Conservation (phyloP, 225 moss, liverwort and hornwort genomes). For the Bryoerythrophyllum caledonicum region DNA sequence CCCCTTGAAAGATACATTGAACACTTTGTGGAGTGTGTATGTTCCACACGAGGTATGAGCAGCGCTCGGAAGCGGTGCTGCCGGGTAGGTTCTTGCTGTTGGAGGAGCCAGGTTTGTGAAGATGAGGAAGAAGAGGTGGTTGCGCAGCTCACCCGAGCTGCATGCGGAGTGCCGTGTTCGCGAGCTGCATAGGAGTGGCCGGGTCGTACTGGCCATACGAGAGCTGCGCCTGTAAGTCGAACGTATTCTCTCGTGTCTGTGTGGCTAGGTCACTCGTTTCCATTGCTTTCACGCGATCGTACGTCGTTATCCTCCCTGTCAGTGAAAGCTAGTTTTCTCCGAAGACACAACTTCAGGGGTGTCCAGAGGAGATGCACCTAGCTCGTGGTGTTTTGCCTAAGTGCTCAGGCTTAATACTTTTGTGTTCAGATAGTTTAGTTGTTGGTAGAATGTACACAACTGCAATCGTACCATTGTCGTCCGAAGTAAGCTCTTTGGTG, state of each 20-base stretch:
- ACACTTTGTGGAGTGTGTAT: not conserved
- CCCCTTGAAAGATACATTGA: not conserved
- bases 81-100: not conserved
- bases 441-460: not conserved
- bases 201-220: not conserved
- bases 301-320: not conserved
- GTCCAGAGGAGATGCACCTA: not conserved
- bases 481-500: not conserved
- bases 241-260: not conserved
- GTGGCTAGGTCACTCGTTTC: not conserved
- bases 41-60: not conserved
- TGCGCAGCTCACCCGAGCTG: not conserved
- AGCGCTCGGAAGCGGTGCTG: not conserved
- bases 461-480: not conserved
- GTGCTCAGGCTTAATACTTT: not conserved
- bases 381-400: not conserved
- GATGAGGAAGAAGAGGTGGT: conserved; percentile 13
- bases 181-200: not conserved
- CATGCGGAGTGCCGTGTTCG: not conserved
- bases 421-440: not conserved
- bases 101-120: not conserved
- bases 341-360: not conserved
- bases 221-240: conserved; percentile 14
- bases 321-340: not conserved
- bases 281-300: not conserved